Conservation (phyloP, 192 early-diverging fungal genomes). For the Coemansia sp. region DNA sequence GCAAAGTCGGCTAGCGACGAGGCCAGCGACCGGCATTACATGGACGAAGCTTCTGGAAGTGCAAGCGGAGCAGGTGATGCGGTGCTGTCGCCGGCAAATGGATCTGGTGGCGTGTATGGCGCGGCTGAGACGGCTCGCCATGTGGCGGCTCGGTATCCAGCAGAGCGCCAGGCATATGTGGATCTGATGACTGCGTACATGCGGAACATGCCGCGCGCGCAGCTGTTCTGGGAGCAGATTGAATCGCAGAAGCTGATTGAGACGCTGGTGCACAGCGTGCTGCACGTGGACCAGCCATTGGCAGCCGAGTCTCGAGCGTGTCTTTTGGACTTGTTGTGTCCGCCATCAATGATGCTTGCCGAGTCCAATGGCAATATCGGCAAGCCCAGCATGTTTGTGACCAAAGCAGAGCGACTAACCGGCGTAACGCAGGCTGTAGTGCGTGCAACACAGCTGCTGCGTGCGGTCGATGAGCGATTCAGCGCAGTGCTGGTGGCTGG, state of each 20-base stretch:
- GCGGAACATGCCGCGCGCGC: constrained; percentile 32
- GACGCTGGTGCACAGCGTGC: constrained; percentile 73
- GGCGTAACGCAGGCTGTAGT: constrained; percentile 29
- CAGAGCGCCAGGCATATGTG: constrained; percentile 46
- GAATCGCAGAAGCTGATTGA: constrained; percentile 68
- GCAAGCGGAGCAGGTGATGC: neutral
- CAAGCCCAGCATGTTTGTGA: constrained; percentile 19
- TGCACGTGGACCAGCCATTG: constrained; percentile 85
- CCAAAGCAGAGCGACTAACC: constrained; percentile 18
- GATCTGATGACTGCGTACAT: constrained; percentile 40
- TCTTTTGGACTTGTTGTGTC: constrained; percentile 36
- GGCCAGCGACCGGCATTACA: constrained; percentile 15
- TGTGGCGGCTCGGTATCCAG: constrained; percentile 22
- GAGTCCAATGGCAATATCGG: neutral
- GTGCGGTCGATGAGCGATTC: constrained; percentile 44
- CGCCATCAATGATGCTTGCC: constrained; percentile 18
- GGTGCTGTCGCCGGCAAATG: neutral
- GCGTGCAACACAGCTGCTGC: constrained; percentile 39
- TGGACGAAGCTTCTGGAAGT: constrained; percentile 14
- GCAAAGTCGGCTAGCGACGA: constrained; percentile 14
- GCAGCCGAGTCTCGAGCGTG: constrained; percentile 56
- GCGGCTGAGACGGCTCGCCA: constrained; percentile 30
- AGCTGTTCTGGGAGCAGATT: constrained; percentile 56
- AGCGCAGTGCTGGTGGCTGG: constrained; percentile 42
- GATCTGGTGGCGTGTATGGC: neutral